Percentiles rank a stretch among this genome's conserved stretches.
phyloP scores from a whole-genome alignment of 306 rosid species.

The Amphicarpaea edgeworthii region DNA sequence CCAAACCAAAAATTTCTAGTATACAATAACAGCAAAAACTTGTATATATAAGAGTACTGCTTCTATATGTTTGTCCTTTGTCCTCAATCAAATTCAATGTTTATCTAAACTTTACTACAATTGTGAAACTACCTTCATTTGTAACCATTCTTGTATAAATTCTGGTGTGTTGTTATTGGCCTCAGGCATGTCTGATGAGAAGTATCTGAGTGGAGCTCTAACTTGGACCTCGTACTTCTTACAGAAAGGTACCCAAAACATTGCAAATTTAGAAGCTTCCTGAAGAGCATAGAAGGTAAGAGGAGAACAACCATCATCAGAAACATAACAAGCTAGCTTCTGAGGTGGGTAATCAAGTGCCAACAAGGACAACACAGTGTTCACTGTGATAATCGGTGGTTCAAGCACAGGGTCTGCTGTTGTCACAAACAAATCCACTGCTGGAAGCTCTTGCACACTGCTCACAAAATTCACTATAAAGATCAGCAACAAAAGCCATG shows the following conservation, averaged over 20 bases:
- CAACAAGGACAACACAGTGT: conserved; percentile 70
- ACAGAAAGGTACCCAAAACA: conserved; percentile 73
- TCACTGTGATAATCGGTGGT: conserved; percentile 70
- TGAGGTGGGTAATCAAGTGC: conserved; percentile 71
- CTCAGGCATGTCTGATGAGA: conserved; percentile 3
- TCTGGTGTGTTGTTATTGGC: neutral
- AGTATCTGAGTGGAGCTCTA: conserved; percentile 71
- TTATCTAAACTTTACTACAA: neutral
- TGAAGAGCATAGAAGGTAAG: conserved; percentile 63
- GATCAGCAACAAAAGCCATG: neutral
- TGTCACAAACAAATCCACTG: conserved; percentile 71
- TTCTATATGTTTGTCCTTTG: neutral
- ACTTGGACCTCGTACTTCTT: conserved; percentile 56
- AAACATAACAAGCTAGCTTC: conserved; percentile 79
- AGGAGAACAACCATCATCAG: conserved; percentile 75
- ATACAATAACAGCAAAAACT: too few relatives aligned
- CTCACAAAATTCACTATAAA: neutral
- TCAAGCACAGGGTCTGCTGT: conserved; percentile 66
- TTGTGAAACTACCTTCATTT: conserved; percentile 57
- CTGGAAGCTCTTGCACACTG: conserved; percentile 62
- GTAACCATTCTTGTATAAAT: conserved; percentile 55
- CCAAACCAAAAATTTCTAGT: too few relatives aligned
- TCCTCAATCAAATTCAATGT: neutral
- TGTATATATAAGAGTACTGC: too few relatives aligned
- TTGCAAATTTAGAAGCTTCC: conserved; percentile 65